Percentiles rank a stretch among this genome's conserved stretches.
These are phyloP conservation scores for Pezicula neosporulosa DNA, from an alignment of 2,329 filamentous ascomycete species.

Conservation along the genomic window DNA sequence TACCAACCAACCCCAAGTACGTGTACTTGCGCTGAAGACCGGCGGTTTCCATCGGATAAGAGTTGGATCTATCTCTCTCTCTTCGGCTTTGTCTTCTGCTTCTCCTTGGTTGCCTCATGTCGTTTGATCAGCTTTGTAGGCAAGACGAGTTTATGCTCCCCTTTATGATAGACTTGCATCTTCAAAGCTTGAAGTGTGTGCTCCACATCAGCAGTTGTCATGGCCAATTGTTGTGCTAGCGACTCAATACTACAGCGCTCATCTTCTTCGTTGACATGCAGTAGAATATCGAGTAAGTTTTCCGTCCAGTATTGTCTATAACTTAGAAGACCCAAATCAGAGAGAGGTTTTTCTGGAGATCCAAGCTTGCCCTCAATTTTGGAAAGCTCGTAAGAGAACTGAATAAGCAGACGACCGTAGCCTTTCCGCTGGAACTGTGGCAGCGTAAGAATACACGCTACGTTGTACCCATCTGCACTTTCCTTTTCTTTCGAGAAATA, in stretches of 20 bases:
- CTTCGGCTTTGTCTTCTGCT: conserved; percentile 74
- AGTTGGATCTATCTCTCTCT: conserved; percentile 69
- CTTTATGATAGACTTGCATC: conserved; percentile 94
- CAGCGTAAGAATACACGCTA: conserved; percentile 94
- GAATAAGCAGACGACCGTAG: conserved; percentile 88
- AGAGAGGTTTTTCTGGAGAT: conserved; percentile 93
- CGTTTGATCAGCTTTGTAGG: conserved; percentile 75
- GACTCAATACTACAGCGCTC: conserved; percentile 81
- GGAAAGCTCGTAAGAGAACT: conserved; percentile 95
- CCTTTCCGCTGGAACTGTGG: conserved; percentile 96
- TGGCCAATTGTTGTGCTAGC: conserved; percentile 74
- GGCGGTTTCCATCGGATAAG: conserved; percentile 93
- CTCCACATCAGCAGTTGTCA: conserved; percentile 97
- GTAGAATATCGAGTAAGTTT: conserved; percentile 82
- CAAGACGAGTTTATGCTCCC: conserved; percentile 92
- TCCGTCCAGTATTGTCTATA: conserved; percentile 99
- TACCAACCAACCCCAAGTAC: conserved; percentile 98
- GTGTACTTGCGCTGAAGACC: conserved; percentile 82
- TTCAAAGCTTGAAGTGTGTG: conserved; percentile 91
- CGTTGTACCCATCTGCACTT: conserved; percentile 93
- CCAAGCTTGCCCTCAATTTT: conserved; percentile 94
- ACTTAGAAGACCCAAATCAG: conserved; percentile 86
- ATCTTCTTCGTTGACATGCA: conserved; percentile 65
- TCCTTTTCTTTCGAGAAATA: conserved; percentile 99
- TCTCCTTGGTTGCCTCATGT: conserved; percentile 65